Conservation (phyloP, 306 rosid species). For the Malus orientalis region DNA sequence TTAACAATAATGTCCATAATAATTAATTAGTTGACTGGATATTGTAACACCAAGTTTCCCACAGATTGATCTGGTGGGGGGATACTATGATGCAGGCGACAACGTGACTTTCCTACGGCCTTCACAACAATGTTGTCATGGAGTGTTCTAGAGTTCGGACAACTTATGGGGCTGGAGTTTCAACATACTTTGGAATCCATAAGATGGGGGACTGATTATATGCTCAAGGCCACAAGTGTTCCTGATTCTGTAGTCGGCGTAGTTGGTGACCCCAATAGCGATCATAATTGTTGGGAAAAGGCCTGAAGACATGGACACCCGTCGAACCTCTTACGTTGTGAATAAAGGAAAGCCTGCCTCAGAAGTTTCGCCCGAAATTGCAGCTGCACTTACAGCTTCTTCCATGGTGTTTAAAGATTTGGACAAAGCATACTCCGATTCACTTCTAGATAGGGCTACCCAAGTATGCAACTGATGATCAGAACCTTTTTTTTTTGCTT, state of each 20-base stretch:
- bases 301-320: slow-evolving; percentile 61
- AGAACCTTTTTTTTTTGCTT: neutral
- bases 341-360: slow-evolving; percentile 30
- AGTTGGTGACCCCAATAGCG: slow-evolving; percentile 44
- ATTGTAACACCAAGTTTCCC: too few relatives aligned
- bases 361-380: slow-evolving; percentile 36
- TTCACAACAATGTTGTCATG: slow-evolving; percentile 41
- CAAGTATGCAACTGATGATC: neutral
- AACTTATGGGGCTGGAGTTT: slow-evolving; percentile 26
- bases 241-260: slow-evolving; percentile 27
- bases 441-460: slow-evolving; percentile 17
- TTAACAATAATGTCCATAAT: too few relatives aligned
- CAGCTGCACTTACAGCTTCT: slow-evolving; percentile 54
- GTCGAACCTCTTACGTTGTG: slow-evolving; percentile 28
- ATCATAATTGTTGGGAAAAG: slow-evolving; percentile 58
- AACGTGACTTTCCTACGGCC: slow-evolving; percentile 56
- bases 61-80: slow-evolving; percentile 47
- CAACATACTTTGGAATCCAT: slow-evolving; percentile 30
- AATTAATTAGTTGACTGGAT: too few relatives aligned
- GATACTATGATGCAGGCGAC: slow-evolving; percentile 59
- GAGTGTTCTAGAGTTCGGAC: slow-evolving; percentile 50
- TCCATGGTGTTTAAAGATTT: slow-evolving; percentile 14
- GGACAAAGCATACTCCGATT: slow-evolving; percentile 6
- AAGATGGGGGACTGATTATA: slow-evolving; percentile 43
- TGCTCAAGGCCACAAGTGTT: slow-evolving; percentile 34